Evolutionary conservation across 495 filamentous ascomycete genomes (phyloP).

Genomic region (Pseudomonodictys pantanalensis): DNA sequence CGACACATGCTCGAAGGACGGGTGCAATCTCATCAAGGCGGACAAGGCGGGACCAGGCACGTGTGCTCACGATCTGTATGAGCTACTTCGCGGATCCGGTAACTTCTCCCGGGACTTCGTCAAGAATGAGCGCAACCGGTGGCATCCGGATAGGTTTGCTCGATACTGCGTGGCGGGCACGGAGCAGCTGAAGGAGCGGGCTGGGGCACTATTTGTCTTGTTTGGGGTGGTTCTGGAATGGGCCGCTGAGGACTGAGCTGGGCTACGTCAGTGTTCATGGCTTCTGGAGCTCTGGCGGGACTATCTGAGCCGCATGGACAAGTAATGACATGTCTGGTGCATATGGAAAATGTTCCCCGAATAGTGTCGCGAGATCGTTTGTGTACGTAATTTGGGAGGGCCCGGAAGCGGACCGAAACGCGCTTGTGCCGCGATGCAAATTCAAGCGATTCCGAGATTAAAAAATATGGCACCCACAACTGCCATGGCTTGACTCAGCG

Average conservation of each 20-base stretch:
- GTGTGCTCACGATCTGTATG: constrained; percentile 19
- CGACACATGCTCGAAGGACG: background rate
- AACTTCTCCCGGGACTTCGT: constrained; percentile 3
- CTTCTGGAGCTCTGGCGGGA: no score
- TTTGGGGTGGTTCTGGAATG: constrained; percentile 13
- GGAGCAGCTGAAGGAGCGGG: constrained; percentile 12
- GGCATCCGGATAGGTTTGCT: constrained; percentile 27
- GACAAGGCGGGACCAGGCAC: background rate
- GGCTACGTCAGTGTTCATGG: no score
- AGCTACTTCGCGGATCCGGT: constrained; percentile 12
- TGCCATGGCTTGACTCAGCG: constrained; percentile 10
- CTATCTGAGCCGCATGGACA: no score
- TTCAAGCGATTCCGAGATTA: no score
- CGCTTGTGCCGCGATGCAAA: background rate
- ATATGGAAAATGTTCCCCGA: no score
- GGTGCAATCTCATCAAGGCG: constrained; percentile 11
- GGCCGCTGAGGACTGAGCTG: no score
- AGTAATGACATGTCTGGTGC: no score
- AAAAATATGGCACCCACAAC: background rate
- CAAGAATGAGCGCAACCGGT: constrained; percentile 18
- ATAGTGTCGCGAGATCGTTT: background rate
- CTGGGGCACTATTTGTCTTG: constrained; percentile 18
- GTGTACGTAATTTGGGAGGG: background rate
- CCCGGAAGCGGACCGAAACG: no score
- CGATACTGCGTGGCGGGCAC: constrained; percentile 3